Evolutionary conservation across 768 basidiomycete species (phyloP).

Genomic region (Tylopilus rubrobrunneus): DNA sequence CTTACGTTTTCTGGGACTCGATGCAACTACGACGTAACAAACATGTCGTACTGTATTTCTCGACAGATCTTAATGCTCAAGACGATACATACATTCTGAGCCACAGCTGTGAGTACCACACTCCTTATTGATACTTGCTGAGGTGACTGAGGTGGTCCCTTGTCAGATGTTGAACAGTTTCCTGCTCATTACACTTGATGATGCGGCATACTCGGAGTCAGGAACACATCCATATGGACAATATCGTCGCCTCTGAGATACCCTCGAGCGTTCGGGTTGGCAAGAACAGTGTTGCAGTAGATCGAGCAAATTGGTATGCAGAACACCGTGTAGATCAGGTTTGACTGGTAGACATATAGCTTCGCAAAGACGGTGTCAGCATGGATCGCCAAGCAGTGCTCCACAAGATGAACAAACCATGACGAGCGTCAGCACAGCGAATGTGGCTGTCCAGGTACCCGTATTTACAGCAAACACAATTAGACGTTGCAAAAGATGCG

Average conservation of each 20-base stretch:
- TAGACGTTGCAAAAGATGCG: slow-evolving; percentile 7
- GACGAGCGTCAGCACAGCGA: slow-evolving; percentile 40
- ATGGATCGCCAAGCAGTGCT: neutral
- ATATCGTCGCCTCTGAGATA: neutral
- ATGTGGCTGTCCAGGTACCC: slow-evolving; percentile 49
- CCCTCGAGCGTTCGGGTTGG: neutral
- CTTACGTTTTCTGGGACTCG: too few relatives aligned
- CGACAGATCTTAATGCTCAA: too few relatives aligned
- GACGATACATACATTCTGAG: too few relatives aligned
- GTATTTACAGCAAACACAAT: slow-evolving; percentile 4
- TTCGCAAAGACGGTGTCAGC: neutral
- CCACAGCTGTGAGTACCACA: too few relatives aligned
- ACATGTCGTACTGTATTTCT: too few relatives aligned
- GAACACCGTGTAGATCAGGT: neutral
- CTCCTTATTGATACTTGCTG: too few relatives aligned
- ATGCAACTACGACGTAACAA: too few relatives aligned
- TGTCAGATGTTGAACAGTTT: too few relatives aligned
- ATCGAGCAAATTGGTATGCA: neutral
- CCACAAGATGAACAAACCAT: slow-evolving; percentile 29
- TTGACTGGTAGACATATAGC: neutral
- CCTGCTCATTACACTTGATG: too few relatives aligned
- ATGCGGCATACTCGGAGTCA: too few relatives aligned
- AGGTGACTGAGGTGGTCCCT: too few relatives aligned
- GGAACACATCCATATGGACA: too few relatives aligned
- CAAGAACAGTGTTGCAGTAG: slow-evolving; percentile 1